These are phyloP conservation scores for Pseudopyrenochaeta lycopersici DNA, from an alignment of 2,329 filamentous ascomycete genomes.

Conservation along the genomic window DNA sequence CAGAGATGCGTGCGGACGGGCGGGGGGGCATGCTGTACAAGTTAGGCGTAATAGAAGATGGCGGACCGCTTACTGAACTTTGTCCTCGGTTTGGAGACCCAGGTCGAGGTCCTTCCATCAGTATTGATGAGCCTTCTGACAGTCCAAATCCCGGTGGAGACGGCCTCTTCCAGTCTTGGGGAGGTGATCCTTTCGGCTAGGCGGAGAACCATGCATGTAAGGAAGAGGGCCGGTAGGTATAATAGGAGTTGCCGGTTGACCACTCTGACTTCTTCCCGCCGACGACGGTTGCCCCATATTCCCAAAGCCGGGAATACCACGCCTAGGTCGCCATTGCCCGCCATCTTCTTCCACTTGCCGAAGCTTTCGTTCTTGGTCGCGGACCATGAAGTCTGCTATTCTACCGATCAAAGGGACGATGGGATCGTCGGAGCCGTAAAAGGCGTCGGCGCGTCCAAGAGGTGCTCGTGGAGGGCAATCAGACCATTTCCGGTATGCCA, in stretches of 20 bases:
- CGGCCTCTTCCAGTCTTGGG: conserved; percentile 25
- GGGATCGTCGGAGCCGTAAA: conserved; percentile 91
- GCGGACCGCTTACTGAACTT: conserved; percentile 4
- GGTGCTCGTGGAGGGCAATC: conserved; percentile 87
- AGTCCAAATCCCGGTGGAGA: conserved; percentile 23
- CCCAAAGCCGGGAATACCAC: conserved; percentile 54
- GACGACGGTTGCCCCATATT: conserved; percentile 48
- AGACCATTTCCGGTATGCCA: conserved; percentile 83
- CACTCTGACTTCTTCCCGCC: conserved; percentile 8
- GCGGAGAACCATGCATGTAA: conserved; percentile 38
- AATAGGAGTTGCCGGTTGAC: conserved; percentile 29
- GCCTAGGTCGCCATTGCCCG: conserved; percentile 62
- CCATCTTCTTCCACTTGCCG: conserved; percentile 69
- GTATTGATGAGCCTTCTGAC: conserved; percentile 8
- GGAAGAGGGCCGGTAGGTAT: conserved; percentile 35
- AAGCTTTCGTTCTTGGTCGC: conserved; percentile 82
- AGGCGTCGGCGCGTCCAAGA: conserved; percentile 78
- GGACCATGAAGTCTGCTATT: conserved; percentile 78
- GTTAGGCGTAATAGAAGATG: conserved; percentile 48
- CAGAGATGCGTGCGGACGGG: conserved; percentile 52
- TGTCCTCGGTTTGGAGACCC: conserved; percentile 5
- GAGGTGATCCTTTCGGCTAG: conserved; percentile 27
- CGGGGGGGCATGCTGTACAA: conserved; percentile 64
- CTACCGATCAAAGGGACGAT: conserved; percentile 82
- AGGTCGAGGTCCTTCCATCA: conserved; percentile 18